A percentile compares a stretch with the other conserved stretches of the same genome.
phyloP scores from a whole-genome alignment of 2,329 filamentous ascomycete species.

The Botryosphaeria dothidea region DNA sequence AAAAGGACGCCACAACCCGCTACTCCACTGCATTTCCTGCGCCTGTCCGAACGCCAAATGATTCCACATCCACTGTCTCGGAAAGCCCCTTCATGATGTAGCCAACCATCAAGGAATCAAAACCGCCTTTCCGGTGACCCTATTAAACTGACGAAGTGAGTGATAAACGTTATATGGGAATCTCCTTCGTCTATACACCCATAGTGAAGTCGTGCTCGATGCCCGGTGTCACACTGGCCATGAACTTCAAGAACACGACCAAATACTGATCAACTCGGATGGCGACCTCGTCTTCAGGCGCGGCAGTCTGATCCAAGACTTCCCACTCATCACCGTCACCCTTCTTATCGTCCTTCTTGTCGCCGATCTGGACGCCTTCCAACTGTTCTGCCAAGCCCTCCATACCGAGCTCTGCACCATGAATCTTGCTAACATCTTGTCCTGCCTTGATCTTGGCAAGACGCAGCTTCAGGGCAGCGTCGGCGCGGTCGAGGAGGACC shows the following conservation, averaged over 20 bases:
- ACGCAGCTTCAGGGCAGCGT: constrained; percentile 86
- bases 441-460: constrained; percentile 74
- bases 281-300: constrained; percentile 71
- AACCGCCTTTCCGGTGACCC: constrained; percentile 2
- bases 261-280: constrained; percentile 88
- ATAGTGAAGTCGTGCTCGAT: constrained; percentile 99
- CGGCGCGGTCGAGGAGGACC: constrained; percentile 89
- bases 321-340: constrained; percentile 63
- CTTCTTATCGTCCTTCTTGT: constrained; percentile 47
- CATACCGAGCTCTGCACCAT: constrained; percentile 59
- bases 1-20: background rate
- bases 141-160: background rate
- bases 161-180: background rate
- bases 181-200: constrained; percentile 65
- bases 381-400: constrained; percentile 86
- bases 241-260: constrained; percentile 82
- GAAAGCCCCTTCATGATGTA: background rate
- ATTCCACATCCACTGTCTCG: background rate
- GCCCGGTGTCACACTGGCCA: constrained; percentile 77
- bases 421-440: constrained; percentile 50
- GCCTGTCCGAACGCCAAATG: constrained; percentile 3
- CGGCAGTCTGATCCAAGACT: constrained; percentile 53
- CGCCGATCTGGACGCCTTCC: constrained; percentile 58
- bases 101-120: background rate
- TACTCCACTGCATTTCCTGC: background rate